Conservation (phyloP, 1,139 yeast species). For the Lodderomyces margitis region DNA sequence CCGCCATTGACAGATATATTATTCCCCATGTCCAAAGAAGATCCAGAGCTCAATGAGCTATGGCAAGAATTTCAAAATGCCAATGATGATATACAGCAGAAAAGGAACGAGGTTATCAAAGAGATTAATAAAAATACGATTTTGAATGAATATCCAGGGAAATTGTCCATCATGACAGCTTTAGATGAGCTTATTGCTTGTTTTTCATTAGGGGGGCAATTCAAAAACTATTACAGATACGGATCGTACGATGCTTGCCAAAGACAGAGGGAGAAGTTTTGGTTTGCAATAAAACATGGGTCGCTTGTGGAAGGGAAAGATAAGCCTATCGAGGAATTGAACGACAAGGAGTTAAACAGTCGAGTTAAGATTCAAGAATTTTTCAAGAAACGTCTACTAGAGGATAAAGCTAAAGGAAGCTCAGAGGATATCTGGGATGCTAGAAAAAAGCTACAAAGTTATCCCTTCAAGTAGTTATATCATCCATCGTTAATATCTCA, state of each 20-base stretch:
- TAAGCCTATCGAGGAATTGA: constrained; percentile 33
- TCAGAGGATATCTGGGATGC: constrained; percentile 83
- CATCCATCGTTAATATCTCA: constrained; percentile 14
- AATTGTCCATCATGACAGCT: constrained; percentile 57
- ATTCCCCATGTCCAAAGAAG: constrained; percentile 14
- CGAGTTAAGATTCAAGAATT: constrained; percentile 63
- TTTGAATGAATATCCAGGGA: constrained; percentile 36
- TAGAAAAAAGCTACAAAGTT: constrained; percentile 32
- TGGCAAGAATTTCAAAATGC: constrained; percentile 39
- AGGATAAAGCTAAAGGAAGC: constrained; percentile 63
- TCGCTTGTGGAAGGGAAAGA: constrained; percentile 23
- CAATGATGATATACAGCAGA: constrained; percentile 33
- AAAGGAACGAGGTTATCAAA: constrained; percentile 30
- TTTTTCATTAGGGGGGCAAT: constrained; percentile 87
- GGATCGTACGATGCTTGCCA: constrained; percentile 75
- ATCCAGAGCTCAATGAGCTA: constrained; percentile 31
- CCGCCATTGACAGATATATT: no score
- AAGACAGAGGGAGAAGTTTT: constrained; percentile 68
- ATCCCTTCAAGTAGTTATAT: constrained; percentile 19
- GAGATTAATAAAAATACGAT: constrained; percentile 27
- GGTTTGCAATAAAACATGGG: constrained; percentile 72
- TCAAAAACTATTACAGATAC: constrained; percentile 75
- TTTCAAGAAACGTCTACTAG: constrained; percentile 61
- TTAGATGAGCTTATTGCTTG: constrained; percentile 85
- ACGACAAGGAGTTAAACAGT: constrained; percentile 47